These are phyloP conservation scores for Heritiera littoralis DNA, from an alignment of 345 rosid genomes.

Conservation along the genomic window DNA sequence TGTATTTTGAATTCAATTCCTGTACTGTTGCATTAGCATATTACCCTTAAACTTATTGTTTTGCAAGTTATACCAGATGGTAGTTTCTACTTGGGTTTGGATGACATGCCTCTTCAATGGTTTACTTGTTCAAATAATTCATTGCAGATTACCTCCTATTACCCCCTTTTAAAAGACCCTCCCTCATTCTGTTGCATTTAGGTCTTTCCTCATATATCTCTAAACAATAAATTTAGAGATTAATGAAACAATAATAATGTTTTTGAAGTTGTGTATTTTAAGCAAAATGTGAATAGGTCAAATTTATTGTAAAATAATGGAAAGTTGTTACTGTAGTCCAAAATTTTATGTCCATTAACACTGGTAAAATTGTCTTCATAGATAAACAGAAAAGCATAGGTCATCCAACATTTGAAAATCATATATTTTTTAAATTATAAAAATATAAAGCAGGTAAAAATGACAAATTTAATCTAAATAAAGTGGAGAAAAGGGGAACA, in stretches of 20 bases:
- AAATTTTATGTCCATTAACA: neutral
- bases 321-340: neutral
- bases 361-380: neutral
- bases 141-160: neutral
- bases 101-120: neutral
- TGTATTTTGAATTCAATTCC: neutral
- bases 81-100: neutral
- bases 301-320: neutral
- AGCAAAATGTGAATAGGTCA: no score
- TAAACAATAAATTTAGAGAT: no score
- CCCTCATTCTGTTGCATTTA: neutral
- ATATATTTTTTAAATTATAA: neutral
- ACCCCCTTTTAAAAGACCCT: neutral
- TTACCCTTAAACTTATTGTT: neutral
- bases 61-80: neutral
- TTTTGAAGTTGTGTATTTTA: no score
- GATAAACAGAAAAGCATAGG: neutral
- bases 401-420: neutral
- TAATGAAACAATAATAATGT: no score
- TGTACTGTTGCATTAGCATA: neutral
- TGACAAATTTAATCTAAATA: neutral
- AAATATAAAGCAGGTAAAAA: neutral
- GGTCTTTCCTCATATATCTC: neutral
- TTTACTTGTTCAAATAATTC: constrained; percentile 9
- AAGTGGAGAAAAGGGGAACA: neutral